Percentiles rank a stretch among this genome's conserved stretches.
Evolutionary conservation across 2,329 filamentous ascomycete genomes (phyloP).

Genomic region (Kalmusia sp.): DNA sequence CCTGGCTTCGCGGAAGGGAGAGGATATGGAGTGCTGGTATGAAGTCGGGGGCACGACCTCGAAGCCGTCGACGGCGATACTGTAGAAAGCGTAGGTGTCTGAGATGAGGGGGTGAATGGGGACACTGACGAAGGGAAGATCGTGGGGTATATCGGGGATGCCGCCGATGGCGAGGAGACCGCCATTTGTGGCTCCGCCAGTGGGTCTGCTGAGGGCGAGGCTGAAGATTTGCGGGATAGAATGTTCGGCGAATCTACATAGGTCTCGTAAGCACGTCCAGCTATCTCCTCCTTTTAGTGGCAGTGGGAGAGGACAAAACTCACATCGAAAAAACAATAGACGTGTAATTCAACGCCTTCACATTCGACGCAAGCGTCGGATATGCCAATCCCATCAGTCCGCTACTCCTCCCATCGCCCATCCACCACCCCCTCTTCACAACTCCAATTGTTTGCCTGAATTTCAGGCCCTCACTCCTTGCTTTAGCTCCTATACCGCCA

Average conservation of each 20-base stretch:
- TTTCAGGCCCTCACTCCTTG: slow-evolving; percentile 8
- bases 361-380: slow-evolving; percentile 23
- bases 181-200: slow-evolving; percentile 23
- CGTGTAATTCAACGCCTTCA: slow-evolving; percentile 25
- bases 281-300: not conserved
- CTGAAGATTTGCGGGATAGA: slow-evolving; percentile 28
- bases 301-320: slow-evolving; percentile 12
- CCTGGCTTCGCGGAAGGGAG: not conserved
- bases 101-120: slow-evolving; percentile 20
- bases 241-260: slow-evolving; percentile 17
- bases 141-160: slow-evolving; percentile 25
- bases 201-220: slow-evolving; percentile 32
- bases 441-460: slow-evolving; percentile 32
- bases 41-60: slow-evolving; percentile 19
- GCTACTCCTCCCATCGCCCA: slow-evolving; percentile 33
- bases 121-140: slow-evolving; percentile 23
- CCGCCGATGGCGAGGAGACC: slow-evolving; percentile 42
- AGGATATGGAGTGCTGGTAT: not conserved
- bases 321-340: slow-evolving; percentile 32
- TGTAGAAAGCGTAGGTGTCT: slow-evolving; percentile 32
- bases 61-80: slow-evolving; percentile 32
- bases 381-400: slow-evolving; percentile 40
- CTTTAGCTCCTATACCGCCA: slow-evolving; percentile 15
- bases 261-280: not conserved
- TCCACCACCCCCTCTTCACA: slow-evolving; percentile 35